Conservation (phyloP, 257 asterid species). For the Solanum pennellii region DNA sequence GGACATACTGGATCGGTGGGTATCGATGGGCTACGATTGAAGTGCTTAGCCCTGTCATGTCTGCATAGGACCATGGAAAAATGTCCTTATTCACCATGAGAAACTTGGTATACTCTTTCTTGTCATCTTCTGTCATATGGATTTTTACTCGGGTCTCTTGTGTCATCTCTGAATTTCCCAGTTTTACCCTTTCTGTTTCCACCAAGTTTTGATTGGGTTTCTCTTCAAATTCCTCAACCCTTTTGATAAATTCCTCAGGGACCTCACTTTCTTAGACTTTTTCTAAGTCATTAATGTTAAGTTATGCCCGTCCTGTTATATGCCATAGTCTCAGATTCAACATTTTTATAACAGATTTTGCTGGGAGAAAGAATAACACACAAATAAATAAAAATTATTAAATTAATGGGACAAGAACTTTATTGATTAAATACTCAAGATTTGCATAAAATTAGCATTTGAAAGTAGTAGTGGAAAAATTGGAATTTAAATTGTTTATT, state of each 20-base stretch:
- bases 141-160: not conserved
- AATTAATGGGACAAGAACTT: not conserved
- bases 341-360: not conserved
- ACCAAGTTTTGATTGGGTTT: not conserved
- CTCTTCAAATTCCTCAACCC: too few species aligned
- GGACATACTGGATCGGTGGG: not conserved
- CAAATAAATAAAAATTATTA: too few species aligned
- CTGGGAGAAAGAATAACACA: too few species aligned
- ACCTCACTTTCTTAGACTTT: not conserved
- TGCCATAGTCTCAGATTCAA: not conserved
- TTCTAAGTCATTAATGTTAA: not conserved
- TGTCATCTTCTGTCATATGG: not conserved
- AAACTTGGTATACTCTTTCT: not conserved
- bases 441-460: too few species aligned
- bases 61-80: not conserved
- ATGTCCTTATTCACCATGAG: not conserved
- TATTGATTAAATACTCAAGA: too few species aligned
- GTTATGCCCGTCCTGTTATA: not conserved
- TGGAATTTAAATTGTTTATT: too few species aligned
- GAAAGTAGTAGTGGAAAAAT: too few species aligned
- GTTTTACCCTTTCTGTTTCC: too few species aligned
- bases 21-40: not conserved
- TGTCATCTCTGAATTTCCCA: not conserved
- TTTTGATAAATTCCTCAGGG: too few species aligned
- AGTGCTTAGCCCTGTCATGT: not conserved